A percentile compares a stretch with the other conserved stretches of the same genome.
phyloP scores from a whole-genome alignment of 208 protist genomes.

The Leishmania braziliensis region DNA sequence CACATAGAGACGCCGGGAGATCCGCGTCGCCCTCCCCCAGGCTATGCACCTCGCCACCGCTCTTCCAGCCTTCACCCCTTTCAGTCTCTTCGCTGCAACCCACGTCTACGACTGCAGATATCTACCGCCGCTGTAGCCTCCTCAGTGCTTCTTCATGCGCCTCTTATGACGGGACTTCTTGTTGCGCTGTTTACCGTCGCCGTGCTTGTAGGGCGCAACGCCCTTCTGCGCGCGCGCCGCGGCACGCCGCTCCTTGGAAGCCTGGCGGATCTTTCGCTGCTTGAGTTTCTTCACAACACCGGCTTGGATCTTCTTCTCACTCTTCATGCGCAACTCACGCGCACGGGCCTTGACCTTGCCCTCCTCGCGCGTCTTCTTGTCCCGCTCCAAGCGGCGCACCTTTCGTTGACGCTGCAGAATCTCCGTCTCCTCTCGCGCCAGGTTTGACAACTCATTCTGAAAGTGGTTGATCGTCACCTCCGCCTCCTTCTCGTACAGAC shows the following conservation, averaged over 20 bases:
- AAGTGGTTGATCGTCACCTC: conserved; percentile 85
- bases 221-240: conserved; percentile 72
- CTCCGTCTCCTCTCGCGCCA: conserved; percentile 65
- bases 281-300: conserved; percentile 89
- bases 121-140: not conserved
- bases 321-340: conserved; percentile 71
- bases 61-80: not conserved
- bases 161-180: conserved; percentile 81
- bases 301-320: conserved; percentile 77
- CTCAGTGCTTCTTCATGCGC: conserved; percentile 70
- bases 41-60: not conserved
- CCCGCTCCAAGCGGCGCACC: conserved; percentile 48
- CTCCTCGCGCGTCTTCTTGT: conserved; percentile 52
- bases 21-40: not conserved
- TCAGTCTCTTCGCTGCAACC: not conserved
- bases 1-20: not conserved
- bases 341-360: conserved; percentile 58
- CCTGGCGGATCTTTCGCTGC: conserved; percentile 79
- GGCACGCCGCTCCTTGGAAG: conserved; percentile 62
- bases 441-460: conserved; percentile 77
- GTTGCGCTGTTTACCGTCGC: conserved; percentile 56
- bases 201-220: conserved; percentile 48
- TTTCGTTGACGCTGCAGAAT: conserved; percentile 62
- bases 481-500: conserved; percentile 84
- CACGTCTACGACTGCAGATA: not conserved